phyloP scores from a whole-genome alignment of 1,284 basidiomycete species.

The Ganoderma multipileum region DNA sequence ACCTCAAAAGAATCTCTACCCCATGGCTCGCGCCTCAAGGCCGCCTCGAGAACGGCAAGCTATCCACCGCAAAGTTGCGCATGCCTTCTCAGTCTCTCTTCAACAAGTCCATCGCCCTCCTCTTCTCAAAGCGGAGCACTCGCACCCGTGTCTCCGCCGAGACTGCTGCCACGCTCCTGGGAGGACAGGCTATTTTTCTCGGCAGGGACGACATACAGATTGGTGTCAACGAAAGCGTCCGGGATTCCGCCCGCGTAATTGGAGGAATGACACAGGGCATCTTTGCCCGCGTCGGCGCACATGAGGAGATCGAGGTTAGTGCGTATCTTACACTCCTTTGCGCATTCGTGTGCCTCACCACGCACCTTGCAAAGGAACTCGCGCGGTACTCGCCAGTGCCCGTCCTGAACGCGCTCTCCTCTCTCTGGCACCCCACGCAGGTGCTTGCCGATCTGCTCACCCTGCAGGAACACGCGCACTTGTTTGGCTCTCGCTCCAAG shows the following conservation, averaged over 20 bases:
- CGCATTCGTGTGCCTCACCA: not conserved
- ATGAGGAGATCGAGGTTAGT: constrained; percentile 90
- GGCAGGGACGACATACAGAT: constrained; percentile 93
- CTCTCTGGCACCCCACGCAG: constrained; percentile 97
- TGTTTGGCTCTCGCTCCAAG: constrained; percentile 47
- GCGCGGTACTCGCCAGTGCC: constrained; percentile 91
- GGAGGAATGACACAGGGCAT: constrained; percentile 97
- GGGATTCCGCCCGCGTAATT: constrained; percentile 89
- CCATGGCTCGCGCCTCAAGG: constrained; percentile 62
- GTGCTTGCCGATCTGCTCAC: constrained; percentile 94
- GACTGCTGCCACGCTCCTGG: constrained; percentile 78
- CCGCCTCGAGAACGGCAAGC: constrained; percentile 37
- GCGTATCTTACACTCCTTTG: too few relatives aligned
- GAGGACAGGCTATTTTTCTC: constrained; percentile 94
- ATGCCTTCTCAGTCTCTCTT: constrained; percentile 76
- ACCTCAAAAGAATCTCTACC: constrained; percentile 65
- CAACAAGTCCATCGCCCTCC: constrained; percentile 85
- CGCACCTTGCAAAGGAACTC: constrained; percentile 67
- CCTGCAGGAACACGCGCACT: constrained; percentile 76
- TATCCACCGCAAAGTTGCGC: constrained; percentile 48
- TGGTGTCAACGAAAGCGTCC: constrained; percentile 91
- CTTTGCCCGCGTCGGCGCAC: constrained; percentile 94
- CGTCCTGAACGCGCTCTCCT: constrained; percentile 95
- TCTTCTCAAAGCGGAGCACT: constrained; percentile 95
- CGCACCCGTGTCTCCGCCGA: constrained; percentile 92